Evolutionary conservation across 148 eudicot genomes (phyloP), one percentile per base, ranked within the genome.

Genomic region (Silene uniflora): DNA sequence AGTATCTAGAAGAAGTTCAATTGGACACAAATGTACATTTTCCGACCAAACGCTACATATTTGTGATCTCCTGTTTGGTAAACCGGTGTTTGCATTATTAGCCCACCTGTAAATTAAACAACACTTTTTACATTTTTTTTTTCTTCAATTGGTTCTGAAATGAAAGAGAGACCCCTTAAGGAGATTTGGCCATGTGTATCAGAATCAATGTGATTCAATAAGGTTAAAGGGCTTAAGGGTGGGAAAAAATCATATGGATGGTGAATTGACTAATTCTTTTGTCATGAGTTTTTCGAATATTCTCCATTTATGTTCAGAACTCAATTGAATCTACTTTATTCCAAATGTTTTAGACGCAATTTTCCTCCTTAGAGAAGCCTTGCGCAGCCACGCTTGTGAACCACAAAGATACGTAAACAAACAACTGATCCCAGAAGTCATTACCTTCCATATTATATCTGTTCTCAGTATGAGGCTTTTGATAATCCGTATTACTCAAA

Each of bases 391-490:
- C 10, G 7, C 67, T 25, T 63, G 18, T 63, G 49, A 58, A 49
- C 61, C 23, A 61, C 58, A 75, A 54, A 69, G 63, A 67, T 2
- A 9, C n/a, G 22, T 11, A 35, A 67, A 42, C 22, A 73, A 19
- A 61, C 35, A 2, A 65, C 39, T 32, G 59, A 42, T 27, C 44
- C 67, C 67, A 13, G 14, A 74, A 17, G 27, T 42, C 72, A 65
- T 56, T 81, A 93, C 91, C 89, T 87, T 83, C 87, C 69, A 65
- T 35, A 75, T 77, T 78, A 61, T 70, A 78, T 69, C 77, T 83
- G 72, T 65, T 70, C 76, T 83, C 82, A 68, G 82, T 67, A 78
- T 69, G 61, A 35, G 72, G 60, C 75, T 84, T 81, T 63, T 79
- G 78, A 75, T 76, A 86, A 70, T 82, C 84, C 73, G 47, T 59